These are phyloP conservation scores for Boletus reticuloceps DNA, from an alignment of 768 basidiomycete genomes.

Conservation along the genomic window DNA sequence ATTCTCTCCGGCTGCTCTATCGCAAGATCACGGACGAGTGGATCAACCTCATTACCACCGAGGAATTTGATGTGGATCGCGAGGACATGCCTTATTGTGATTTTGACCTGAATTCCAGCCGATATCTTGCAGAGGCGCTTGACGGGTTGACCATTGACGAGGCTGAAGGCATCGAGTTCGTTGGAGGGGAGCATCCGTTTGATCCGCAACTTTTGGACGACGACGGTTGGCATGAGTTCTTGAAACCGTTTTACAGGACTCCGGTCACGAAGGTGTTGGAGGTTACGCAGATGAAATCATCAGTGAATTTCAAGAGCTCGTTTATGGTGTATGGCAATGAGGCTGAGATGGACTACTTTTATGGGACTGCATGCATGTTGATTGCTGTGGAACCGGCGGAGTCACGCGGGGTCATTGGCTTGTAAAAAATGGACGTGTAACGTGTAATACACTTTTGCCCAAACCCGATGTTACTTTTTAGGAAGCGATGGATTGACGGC, in stretches of 20 bases:
- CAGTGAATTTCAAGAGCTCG: not conserved
- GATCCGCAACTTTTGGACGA: not conserved
- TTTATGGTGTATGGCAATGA: conserved; percentile 5
- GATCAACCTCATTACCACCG: too few species aligned
- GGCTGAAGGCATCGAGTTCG: too few species aligned
- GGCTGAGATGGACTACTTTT: conserved; percentile 1
- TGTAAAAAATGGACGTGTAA: not conserved
- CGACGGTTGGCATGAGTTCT: too few species aligned
- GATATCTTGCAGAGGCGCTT: too few species aligned
- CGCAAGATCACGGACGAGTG: too few species aligned
- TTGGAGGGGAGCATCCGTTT: not conserved
- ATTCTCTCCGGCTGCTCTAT: conserved; percentile 6
- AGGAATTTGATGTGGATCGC: too few species aligned
- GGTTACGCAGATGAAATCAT: conserved; percentile 9
- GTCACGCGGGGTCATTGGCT: not conserved
- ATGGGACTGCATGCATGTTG: conserved; percentile 17
- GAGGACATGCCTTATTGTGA: too few species aligned
- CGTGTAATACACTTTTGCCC: not conserved
- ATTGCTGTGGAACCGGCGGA: conserved; percentile 1
- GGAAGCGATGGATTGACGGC: too few species aligned
- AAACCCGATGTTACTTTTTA: too few species aligned
- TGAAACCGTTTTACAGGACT: not conserved
- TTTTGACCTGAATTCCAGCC: too few species aligned
- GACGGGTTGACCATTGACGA: too few species aligned
- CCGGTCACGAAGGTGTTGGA: conserved; percentile 8